These are phyloP conservation scores for Alternaria tenuissima DNA, from an alignment of 2,329 filamentous ascomycete species.

Conservation along the genomic window DNA sequence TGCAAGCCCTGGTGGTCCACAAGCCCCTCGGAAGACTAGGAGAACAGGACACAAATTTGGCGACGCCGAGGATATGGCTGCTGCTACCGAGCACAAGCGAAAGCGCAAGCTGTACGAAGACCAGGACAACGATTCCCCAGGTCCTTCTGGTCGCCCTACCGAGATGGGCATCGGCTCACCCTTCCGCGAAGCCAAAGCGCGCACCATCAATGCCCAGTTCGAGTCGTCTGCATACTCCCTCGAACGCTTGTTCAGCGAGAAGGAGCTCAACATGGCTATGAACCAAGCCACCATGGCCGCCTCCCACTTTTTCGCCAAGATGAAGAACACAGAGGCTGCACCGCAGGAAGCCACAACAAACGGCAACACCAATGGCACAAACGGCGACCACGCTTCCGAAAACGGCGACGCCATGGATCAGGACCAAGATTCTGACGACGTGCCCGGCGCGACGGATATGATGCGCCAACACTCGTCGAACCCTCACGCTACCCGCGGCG, in stretches of 20 bases:
- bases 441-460: conserved; percentile 64
- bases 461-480: conserved; percentile 67
- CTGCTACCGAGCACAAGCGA: conserved; percentile 60
- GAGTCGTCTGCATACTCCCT: conserved; percentile 68
- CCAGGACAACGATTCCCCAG: conserved; percentile 67
- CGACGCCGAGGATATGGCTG: conserved; percentile 58
- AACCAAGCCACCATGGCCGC: conserved; percentile 68
- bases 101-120: conserved; percentile 67
- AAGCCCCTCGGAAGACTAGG: conserved; percentile 69
- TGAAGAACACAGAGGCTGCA: conserved; percentile 49
- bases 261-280: conserved; percentile 69
- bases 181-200: conserved; percentile 62
- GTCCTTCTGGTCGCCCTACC: conserved; percentile 57
- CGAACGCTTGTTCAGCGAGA: conserved; percentile 71
- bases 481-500: conserved; percentile 61
- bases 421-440: conserved; percentile 49
- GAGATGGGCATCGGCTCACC: conserved; percentile 59
- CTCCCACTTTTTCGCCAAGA: conserved; percentile 65
- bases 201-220: conserved; percentile 63
- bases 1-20: conserved; percentile 67
- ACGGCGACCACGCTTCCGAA: conserved; percentile 48
- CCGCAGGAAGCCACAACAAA: conserved; percentile 42
- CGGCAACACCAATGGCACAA: conserved; percentile 42
- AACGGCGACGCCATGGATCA: conserved; percentile 50
- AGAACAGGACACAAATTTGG: conserved; percentile 65